A percentile compares a stretch with the other conserved stretches of the same genome.
Conservation (phyloP, 129 eudicot species). For the Calendula officinalis region DNA sequence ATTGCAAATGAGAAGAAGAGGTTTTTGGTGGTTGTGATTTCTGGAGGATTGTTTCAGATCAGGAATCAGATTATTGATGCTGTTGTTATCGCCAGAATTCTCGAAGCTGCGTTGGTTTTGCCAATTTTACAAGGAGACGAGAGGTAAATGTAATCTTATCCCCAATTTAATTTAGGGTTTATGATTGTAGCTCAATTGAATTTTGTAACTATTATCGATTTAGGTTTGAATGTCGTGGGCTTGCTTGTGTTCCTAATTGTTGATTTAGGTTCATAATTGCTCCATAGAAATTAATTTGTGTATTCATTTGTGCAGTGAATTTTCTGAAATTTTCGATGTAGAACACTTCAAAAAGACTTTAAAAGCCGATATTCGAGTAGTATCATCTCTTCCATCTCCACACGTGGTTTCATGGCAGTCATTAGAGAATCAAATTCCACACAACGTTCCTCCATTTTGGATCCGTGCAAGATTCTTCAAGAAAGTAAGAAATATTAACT, state of each 20-base stretch:
- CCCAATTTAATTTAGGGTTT: slow-evolving; percentile 11
- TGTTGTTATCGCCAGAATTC: slow-evolving; percentile 68
- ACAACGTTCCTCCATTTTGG: slow-evolving; percentile 57
- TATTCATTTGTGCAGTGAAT: slow-evolving; percentile 48
- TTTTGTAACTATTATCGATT: neutral
- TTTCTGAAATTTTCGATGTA: slow-evolving; percentile 62
- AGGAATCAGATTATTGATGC: slow-evolving; percentile 79
- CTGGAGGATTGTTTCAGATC: slow-evolving; percentile 62
- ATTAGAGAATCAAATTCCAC: slow-evolving; percentile 49
- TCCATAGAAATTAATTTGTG: neutral
- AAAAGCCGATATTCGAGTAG: slow-evolving; percentile 58
- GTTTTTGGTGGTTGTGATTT: slow-evolving; percentile 67
- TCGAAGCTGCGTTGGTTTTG: slow-evolving; percentile 68
- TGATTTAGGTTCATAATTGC: neutral
- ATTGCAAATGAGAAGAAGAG: slow-evolving; percentile 53
- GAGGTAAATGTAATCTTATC: slow-evolving; percentile 34
- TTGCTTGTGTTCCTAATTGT: neutral
- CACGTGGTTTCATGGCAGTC: slow-evolving; percentile 53
- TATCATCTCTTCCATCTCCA: slow-evolving; percentile 59
- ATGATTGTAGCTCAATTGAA: neutral
- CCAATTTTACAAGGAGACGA: slow-evolving; percentile 64
- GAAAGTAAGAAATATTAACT: slow-evolving; percentile 40
- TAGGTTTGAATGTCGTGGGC: neutral
- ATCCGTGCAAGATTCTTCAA: slow-evolving; percentile 60
- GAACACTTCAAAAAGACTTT: slow-evolving; percentile 66